Conservation (phyloP, 805 yeast genomes). For the Candida arabinofermentans region DNA sequence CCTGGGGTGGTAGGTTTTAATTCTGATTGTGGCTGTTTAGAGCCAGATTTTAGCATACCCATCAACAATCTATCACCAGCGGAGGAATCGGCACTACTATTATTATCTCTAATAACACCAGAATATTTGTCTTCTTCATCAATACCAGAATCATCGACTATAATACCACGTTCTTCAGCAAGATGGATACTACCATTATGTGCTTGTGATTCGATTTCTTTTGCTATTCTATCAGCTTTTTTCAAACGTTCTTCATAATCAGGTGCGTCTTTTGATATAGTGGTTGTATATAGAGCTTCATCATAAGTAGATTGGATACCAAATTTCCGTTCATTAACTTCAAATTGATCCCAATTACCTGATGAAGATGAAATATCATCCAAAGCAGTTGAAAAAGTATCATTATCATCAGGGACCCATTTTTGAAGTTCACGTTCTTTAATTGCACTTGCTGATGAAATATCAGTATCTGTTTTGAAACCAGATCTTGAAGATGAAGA, state of each 20-base stretch:
- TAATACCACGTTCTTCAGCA: conserved; percentile 86
- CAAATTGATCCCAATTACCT: conserved; percentile 85
- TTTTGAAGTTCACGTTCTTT: conserved; percentile 72
- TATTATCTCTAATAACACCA: conserved; percentile 68
- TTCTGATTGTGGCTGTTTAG: conserved; percentile 17
- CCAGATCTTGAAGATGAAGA: conserved; percentile 9
- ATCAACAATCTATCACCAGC: conserved; percentile 24
- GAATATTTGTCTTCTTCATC: conserved; percentile 97
- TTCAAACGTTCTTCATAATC: conserved; percentile 61
- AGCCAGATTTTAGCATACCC: conserved; percentile 25
- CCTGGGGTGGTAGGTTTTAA: conserved; percentile 31
- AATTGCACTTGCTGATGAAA: conserved; percentile 47
- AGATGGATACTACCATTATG: conserved; percentile 69
- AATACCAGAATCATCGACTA: conserved; percentile 74
- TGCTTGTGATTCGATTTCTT: conserved; percentile 71
- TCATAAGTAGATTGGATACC: conserved; percentile 83
- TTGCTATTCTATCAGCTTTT: conserved; percentile 75
- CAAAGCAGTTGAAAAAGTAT: conserved; percentile 16
- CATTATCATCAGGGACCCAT: conserved; percentile 72
- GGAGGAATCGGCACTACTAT: conserved; percentile 17
- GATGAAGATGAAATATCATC: conserved; percentile 7
- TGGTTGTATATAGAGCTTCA: conserved; percentile 85
- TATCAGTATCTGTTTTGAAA: conserved; percentile 85
- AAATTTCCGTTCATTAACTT: conserved; percentile 82
- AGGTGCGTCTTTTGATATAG: conserved; percentile 63